Base-by-base conservation (phyloP, 768 basidiomycete genomes). In the Cystofilobasidium capitatum region DNA sequence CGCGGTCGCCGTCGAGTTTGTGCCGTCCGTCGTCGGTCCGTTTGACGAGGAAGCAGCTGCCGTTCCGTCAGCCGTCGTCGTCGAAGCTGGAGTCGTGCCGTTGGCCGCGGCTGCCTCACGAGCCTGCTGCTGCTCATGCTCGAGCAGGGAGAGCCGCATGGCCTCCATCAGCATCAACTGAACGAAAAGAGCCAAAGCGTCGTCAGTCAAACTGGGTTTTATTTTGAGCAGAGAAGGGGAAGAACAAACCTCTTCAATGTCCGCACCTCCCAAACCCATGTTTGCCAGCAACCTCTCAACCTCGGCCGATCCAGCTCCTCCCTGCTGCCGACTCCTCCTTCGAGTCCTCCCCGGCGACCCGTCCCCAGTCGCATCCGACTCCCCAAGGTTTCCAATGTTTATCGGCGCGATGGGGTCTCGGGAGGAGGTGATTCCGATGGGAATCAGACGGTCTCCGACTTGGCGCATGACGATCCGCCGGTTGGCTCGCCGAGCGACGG, bases 141-240 rank as follows among this genome's bases (percentile, higher is more conserved):
- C 94, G 58, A 96, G 76, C 71, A 97, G 80, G 33, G 91, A 96
- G 66, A 96, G 79, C 64, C 94, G 85, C 92, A 99, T 98, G 6
- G 96, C 96, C 79, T 98, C 96, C 89, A 93, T 93, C 64, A 99
- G 81, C 94, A 98, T 97, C 51, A 99, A 79, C 91, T 99, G 70
- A 26, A 42, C 14, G 29, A 62, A 22, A 14, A 16, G 17, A 33
- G 60, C 49, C 54, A 22, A 60, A 63, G 54, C 31, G n/a, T n/a
- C n/a, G 49, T 13, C 20, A 37, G 35, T 35, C 36, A 49, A 67
- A 22, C 29, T 13, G 13, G 51, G 24, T 33, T 24, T 33, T 12
- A 26, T 42, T 58, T 7, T 31, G 31, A 58, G 37, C n/a, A 55
- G 42, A 33, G 22, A 37, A 24, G 45, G 0, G 57, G 33, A 66